These are phyloP conservation scores for Discostella pseudostelligera DNA, from an alignment of 108 stramenopile species.

Conservation along the genomic window DNA sequence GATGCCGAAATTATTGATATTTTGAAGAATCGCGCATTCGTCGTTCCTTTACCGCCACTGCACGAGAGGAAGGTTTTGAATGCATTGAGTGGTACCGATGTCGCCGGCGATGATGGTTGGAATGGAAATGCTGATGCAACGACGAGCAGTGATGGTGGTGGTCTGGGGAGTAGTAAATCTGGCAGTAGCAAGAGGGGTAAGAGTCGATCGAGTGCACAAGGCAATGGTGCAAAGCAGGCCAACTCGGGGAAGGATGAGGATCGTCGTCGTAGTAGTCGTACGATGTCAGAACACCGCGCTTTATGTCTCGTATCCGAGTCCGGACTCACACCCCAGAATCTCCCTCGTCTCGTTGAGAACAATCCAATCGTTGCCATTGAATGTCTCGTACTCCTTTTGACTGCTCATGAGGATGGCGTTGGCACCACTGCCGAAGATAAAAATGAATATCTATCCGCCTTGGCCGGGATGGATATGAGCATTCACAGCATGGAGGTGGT, in stretches of 20 bases:
- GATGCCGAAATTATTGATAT: constrained; percentile 59
- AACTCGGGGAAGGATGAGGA: not conserved
- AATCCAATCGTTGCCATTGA: constrained; percentile 94
- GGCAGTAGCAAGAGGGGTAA: constrained; percentile 17
- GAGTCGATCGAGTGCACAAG: not conserved
- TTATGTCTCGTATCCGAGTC: constrained; percentile 60
- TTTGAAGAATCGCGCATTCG: constrained; percentile 62
- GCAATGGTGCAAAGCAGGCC: not conserved
- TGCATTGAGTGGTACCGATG: constrained; percentile 39
- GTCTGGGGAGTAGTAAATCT: not conserved
- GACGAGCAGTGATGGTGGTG: constrained; percentile 3
- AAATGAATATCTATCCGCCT: constrained; percentile 86
- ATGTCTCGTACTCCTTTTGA: constrained; percentile 83
- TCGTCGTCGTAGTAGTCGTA: not conserved
- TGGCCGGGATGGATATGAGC: constrained; percentile 98
- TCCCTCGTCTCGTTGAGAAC: constrained; percentile 93
- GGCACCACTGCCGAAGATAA: constrained; percentile 28
- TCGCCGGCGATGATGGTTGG: constrained; percentile 1
- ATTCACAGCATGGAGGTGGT: constrained; percentile 97
- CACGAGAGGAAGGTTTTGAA: constrained; percentile 68
- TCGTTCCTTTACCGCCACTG: constrained; percentile 55
- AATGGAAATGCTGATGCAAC: constrained; percentile 27
- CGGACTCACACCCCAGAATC: constrained; percentile 88
- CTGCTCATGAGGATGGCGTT: constrained; percentile 27
- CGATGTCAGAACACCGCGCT: constrained; percentile 17